These are phyloP conservation scores for Cephalotrichum gorgonifer DNA, from an alignment of 2,329 filamentous ascomycete genomes.

Conservation along the genomic window DNA sequence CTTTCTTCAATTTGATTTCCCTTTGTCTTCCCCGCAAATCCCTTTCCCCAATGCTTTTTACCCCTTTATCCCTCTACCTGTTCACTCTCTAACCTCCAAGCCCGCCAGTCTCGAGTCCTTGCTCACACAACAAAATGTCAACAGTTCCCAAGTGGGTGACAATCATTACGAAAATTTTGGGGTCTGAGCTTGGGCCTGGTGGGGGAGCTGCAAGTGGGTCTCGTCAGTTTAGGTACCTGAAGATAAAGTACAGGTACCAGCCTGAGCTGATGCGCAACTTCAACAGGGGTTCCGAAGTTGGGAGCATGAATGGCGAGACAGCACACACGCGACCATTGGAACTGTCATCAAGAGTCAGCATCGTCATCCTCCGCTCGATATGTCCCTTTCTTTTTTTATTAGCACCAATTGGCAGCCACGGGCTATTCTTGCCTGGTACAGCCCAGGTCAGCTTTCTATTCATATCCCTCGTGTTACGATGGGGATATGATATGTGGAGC, in stretches of 20 bases:
- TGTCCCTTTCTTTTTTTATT: too few species aligned
- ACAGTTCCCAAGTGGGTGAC: too few species aligned
- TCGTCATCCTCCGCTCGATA: too few species aligned
- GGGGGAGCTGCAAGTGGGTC: background rate
- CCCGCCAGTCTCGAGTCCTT: background rate
- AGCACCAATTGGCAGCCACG: too few species aligned
- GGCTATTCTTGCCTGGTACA: background rate
- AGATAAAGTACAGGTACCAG: background rate
- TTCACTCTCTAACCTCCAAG: background rate
- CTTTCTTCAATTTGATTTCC: background rate
- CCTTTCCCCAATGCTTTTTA: background rate
- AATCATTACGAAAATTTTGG: slow-evolving; percentile 3
- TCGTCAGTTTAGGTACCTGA: background rate
- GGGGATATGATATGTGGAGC: too few species aligned
- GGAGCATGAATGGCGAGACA: too few species aligned
- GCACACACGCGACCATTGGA: too few species aligned
- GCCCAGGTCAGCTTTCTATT: background rate
- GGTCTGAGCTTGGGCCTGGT: slow-evolving; percentile 2
- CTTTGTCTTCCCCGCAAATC: background rate
- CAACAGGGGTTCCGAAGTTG: too few species aligned
- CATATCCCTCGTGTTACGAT: background rate
- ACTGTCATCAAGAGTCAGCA: too few species aligned
- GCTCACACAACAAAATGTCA: background rate
- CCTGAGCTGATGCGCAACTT: too few species aligned
- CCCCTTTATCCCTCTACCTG: background rate